Conservation (phyloP, 1,139 yeast genomes). For the Hanseniaspora gamundiae region DNA sequence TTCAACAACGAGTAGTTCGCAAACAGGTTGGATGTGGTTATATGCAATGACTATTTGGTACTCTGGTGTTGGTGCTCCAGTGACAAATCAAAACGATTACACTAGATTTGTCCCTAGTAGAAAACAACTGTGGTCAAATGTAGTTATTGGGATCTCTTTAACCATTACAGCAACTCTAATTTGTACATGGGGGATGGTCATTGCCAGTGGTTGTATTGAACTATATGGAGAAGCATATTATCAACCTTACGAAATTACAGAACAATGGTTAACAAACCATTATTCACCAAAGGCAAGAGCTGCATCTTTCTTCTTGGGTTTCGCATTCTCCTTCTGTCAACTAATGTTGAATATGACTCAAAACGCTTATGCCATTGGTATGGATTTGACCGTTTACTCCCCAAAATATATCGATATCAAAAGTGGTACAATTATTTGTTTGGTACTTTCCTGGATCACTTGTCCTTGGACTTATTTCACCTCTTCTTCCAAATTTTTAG, state of each 20-base stretch:
- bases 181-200: conserved; percentile 24
- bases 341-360: conserved; percentile 30
- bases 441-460: conserved; percentile 21
- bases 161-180: conserved; percentile 19
- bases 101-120: conserved; percentile 23
- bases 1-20: conserved; percentile 11
- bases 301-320: conserved; percentile 27
- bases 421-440: conserved; percentile 26
- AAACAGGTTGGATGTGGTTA: conserved; percentile 22
- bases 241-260: conserved; percentile 24
- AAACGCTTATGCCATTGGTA: conserved; percentile 34
- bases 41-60: conserved; percentile 24
- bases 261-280: conserved; percentile 15
- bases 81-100: conserved; percentile 26
- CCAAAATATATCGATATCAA: conserved; percentile 31
- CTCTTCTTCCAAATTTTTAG: conserved; percentile 24
- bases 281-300: conserved; percentile 25
- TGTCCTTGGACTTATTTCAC: conserved; percentile 27
- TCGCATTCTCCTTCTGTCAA: conserved; percentile 26
- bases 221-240: conserved; percentile 23
- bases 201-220: conserved; percentile 21
- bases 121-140: conserved; percentile 9
- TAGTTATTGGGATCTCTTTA: conserved; percentile 9
- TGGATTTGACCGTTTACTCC: conserved; percentile 31
- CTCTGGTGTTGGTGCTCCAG: conserved; percentile 25